Evolutionary conservation across 1,284 basidiomycete species (phyloP).

Genomic region (Austroboletus niveus): DNA sequence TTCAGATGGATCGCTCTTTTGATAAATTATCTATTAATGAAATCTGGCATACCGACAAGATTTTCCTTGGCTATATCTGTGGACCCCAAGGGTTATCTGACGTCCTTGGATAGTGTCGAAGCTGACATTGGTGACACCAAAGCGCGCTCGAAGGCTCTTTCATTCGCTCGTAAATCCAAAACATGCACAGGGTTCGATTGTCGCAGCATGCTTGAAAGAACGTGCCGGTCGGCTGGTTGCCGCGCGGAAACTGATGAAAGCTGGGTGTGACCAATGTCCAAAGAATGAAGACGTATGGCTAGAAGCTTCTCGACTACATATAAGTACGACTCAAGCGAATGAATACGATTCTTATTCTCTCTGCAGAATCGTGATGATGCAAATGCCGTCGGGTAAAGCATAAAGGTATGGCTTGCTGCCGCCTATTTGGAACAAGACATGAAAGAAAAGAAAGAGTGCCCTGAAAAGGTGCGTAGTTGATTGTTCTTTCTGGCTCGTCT

Average conservation of each 20-base stretch:
- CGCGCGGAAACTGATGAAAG: slow-evolving; percentile 90
- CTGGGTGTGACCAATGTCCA: slow-evolving; percentile 94
- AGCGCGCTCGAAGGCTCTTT: slow-evolving; percentile 88
- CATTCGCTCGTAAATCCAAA: slow-evolving; percentile 97
- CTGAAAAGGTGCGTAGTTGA: slow-evolving; percentile 66
- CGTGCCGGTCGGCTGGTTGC: slow-evolving; percentile 96
- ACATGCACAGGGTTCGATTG: slow-evolving; percentile 98
- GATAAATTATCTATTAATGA: slow-evolving; percentile 36
- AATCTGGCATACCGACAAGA: slow-evolving; percentile 69
- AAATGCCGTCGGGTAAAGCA: slow-evolving; percentile 90
- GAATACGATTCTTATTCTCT: slow-evolving; percentile 5
- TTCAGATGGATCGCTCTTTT: neutral
- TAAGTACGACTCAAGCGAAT: slow-evolving; percentile 38
- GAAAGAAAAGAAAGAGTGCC: slow-evolving; percentile 90
- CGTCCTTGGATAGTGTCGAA: slow-evolving; percentile 88
- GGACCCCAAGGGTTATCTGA: slow-evolving; percentile 97
- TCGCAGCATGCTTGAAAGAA: slow-evolving; percentile 93
- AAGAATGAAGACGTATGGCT: slow-evolving; percentile 98
- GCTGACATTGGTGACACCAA: slow-evolving; percentile 99
- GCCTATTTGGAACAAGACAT: slow-evolving; percentile 85
- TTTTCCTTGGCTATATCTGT: slow-evolving; percentile 83
- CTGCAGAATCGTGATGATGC: slow-evolving; percentile 85
- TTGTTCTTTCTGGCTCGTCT: neutral
- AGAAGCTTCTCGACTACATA: slow-evolving; percentile 91
- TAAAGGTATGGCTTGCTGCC: slow-evolving; percentile 96